Base-by-base conservation (phyloP, 108 stramenopile genomes). In the Aureococcus anophagefferens region DNA sequence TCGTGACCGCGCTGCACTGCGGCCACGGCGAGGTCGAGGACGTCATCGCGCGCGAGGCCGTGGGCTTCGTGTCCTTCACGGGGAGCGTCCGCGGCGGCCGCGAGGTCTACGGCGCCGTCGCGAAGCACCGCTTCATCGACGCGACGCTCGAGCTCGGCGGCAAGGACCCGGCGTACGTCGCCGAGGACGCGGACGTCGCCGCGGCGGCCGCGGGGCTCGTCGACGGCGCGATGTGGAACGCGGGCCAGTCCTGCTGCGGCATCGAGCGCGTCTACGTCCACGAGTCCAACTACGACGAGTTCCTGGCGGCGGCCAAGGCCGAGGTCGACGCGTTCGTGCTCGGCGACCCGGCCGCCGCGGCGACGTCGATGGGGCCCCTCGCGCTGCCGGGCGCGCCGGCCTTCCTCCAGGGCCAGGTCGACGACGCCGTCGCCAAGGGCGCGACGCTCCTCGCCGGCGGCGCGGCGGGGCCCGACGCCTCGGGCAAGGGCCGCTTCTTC, bases 141-240 rank as follows among this genome's bases (percentile, higher is more conserved):
- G 62, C n/a, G 36, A 68, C 72, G 33, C 67, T 73, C n/a, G 72
- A 73, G 35, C 46, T 73, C 28, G 72, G 72, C 30, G 72, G 72
- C 28, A 73, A 68, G 17, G 72, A 73, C 33, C 65, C 36, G 15
- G 72, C 51, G 25, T 73, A 73, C 45, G 68, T 73, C 29, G 65
- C 66, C 9, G 65, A 13, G 29, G 72, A 73, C 40, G 72, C 72
- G 15, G 66, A 73, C 31, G 16, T 73, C 11, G 66, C 66, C 0
- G 32, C 21, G 36, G 72, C 72, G 5, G 72, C 33, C 3, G 68
- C 36, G 3, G 33, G 44, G 25, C 15, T 67, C 33, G 68, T 73
- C 25, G 68, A 73, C 35, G 72, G 72, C 33, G 67, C 33, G 16
- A 63, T 67, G 32, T 68, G 21, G n/a, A 73, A 73, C 46, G 66